Base-by-base conservation (phyloP, 805 yeast species). In the Sungouiella blattae region DNA sequence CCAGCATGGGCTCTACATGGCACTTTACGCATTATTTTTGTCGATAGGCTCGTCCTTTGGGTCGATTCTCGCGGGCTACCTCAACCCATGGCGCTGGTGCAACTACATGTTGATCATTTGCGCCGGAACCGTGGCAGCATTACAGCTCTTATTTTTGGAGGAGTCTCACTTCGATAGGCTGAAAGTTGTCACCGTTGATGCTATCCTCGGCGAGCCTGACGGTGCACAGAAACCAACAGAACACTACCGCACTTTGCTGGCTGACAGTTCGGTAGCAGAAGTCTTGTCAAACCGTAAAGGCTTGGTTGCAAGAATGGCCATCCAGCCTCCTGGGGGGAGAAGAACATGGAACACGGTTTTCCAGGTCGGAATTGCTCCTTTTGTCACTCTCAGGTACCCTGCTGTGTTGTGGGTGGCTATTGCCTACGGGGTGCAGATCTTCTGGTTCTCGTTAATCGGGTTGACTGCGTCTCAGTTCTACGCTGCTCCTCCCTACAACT, bases 361-460 rank as follows among this genome's bases (percentile, higher is more conserved):
- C 9, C 6, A 9, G 6, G 8, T 20, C 22, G 6, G 6, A 20
- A 14, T 26, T 6, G 11, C 18, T 4, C 28, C 28, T 4, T 9
- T 26, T 6, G 5, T 7, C 11, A 26, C 28, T 5, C 14, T 26
- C 18, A 26, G 16, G 11, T 26, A 42, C 50, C 33, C 72, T 65
- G 20, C 71, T 73, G 3, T 58, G 64, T 40, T 51, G 53, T 28
- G 64, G 69, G 67, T 55, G 63, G 4, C 62, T 62, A 30, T 64
- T 71, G 37, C 68, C 13, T 73, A 73, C 41, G 80, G 80, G 7
- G 52, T 69, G 5, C 63, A 74, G 3, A 55, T 73, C 16, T 64
- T 67, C 36, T 73, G 74, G 72, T 72, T 69, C 49, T 62, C 69
- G 30, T 60, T 75, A 32, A 56, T 72, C 39, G 73, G 73, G 39